phyloP scores from a whole-genome alignment of 345 rosid species.

The Hypericum androsaemum region DNA sequence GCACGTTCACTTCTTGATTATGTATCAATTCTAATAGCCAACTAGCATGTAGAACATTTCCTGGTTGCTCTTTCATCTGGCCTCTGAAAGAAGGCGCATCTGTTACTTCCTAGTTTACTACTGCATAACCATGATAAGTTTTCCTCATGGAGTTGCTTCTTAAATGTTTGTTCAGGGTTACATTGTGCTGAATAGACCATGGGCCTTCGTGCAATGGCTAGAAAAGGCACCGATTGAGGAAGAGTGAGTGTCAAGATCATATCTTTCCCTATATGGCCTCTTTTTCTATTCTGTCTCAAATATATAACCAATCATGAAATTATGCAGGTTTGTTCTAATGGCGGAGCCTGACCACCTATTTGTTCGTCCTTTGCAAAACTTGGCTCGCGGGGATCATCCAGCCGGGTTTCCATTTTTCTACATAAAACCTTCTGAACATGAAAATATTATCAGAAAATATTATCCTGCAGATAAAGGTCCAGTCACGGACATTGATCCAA shows the following conservation, averaged over 20 bases:
- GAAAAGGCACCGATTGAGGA: slow-evolving; percentile 78
- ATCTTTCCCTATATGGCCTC: background rate
- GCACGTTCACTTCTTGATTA: background rate
- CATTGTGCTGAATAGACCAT: slow-evolving; percentile 89
- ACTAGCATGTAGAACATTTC: background rate
- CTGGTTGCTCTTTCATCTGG: slow-evolving; percentile 2
- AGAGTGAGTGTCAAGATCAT: slow-evolving; percentile 49
- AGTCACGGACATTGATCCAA: slow-evolving; percentile 50
- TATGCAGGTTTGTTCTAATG: slow-evolving; percentile 75
- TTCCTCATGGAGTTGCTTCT: slow-evolving; percentile 3
- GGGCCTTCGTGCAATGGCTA: slow-evolving; percentile 98
- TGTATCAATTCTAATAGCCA: too few relatives aligned
- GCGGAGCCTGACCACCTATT: slow-evolving; percentile 94
- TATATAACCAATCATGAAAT: slow-evolving; percentile 12
- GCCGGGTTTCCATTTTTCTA: slow-evolving; percentile 91
- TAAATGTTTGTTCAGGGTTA: slow-evolving; percentile 63
- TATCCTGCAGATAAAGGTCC: slow-evolving; percentile 68
- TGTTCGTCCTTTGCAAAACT: slow-evolving; percentile 71
- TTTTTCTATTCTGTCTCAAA: slow-evolving; percentile 13
- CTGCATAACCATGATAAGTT: background rate
- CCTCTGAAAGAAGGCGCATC: background rate
- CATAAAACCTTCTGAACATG: slow-evolving; percentile 51
- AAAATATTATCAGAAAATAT: slow-evolving; percentile 47
- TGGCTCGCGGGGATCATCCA: slow-evolving; percentile 56
- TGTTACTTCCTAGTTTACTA: background rate